phyloP scores from a whole-genome alignment of 306 rosid species.

The Vicia villosa region DNA sequence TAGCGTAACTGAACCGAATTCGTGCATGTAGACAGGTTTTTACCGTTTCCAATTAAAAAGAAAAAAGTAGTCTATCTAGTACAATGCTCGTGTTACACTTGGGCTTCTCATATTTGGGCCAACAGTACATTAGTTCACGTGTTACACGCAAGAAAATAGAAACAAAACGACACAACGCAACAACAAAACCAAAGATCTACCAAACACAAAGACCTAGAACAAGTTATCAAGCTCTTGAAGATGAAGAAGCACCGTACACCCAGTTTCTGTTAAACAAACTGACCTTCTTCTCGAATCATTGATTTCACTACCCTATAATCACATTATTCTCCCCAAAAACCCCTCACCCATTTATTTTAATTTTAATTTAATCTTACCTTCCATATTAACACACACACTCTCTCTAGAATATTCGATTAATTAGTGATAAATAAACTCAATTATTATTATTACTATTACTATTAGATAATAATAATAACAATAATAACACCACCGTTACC shows the following conservation, averaged over 20 bases:
- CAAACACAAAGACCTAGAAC: neutral
- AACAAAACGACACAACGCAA: neutral
- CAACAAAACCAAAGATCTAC: neutral
- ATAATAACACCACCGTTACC: too few species aligned
- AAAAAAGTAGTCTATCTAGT: too few species aligned
- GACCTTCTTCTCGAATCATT: neutral
- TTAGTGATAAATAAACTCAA: neutral
- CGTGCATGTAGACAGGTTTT: too few species aligned
- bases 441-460: neutral
- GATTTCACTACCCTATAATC: neutral
- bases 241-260: slow-evolving; percentile 1
- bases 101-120: slow-evolving; percentile 22
- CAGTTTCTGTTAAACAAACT: slow-evolving; percentile 21
- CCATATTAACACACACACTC: neutral
- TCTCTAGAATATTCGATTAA: slow-evolving; percentile 17
- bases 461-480: neutral
- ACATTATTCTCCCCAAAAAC: neutral
- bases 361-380: neutral
- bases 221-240: neutral
- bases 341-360: neutral
- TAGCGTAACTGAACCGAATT: too few species aligned
- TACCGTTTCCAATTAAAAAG: too few species aligned
- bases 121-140: slow-evolving; percentile 23
- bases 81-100: neutral
- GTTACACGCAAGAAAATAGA: slow-evolving; percentile 27